phyloP scores from a whole-genome alignment of 495 filamentous ascomycete genomes.

The Penicillium parvum region DNA sequence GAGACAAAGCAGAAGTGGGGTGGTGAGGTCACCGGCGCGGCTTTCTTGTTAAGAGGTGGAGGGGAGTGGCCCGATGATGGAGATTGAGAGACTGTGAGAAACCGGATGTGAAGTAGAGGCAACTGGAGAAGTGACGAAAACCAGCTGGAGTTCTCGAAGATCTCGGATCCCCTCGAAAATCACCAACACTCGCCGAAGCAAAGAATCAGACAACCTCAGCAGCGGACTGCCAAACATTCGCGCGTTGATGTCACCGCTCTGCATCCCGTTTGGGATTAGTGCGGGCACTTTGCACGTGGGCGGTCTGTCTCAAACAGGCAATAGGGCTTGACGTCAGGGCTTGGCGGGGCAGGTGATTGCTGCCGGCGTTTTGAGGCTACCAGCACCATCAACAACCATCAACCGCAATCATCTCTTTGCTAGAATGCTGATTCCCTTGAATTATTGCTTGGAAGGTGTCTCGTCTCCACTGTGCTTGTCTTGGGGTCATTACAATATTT shows the following conservation, averaged over 20 bases:
- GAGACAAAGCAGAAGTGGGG: conserved; percentile 44
- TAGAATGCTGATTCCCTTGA: no score
- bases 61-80: neutral
- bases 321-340: neutral
- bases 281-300: conserved; percentile 7
- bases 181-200: no score
- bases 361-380: no score
- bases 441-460: no score
- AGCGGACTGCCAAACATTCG: neutral
- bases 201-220: no score
- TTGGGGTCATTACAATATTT: no score
- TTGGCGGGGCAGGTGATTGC: no score
- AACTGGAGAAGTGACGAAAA: neutral
- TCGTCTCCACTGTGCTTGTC: no score
- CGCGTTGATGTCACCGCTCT: conserved; percentile 14
- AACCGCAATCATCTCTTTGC: no score
- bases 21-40: conserved; percentile 30
- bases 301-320: neutral
- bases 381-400: no score
- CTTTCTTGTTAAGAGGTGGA: neutral
- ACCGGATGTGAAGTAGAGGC: neutral
- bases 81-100: neutral
- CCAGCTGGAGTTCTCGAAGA: neutral
- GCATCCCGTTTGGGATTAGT: conserved; percentile 11
- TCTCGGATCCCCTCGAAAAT: no score